Base-by-base conservation (phyloP, 2,329 filamentous ascomycete genomes). In the Apiospora kogelbergensis region DNA sequence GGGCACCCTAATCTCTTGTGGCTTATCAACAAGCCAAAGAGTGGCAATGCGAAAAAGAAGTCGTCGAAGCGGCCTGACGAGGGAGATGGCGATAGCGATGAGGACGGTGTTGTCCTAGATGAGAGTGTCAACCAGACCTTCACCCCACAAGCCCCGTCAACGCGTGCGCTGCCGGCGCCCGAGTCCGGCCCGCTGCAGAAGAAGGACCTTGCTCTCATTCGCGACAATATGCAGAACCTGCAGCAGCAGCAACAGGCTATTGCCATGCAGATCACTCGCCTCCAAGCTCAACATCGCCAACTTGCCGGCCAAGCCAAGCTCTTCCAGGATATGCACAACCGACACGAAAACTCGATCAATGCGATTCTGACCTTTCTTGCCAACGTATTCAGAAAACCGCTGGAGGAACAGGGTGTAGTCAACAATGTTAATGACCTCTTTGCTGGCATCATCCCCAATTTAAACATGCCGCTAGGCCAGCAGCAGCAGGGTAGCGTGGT, bases 331-430 rank as follows among this genome's bases (percentile, higher is more conserved):
- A 90, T 97, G 77, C 95, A 98, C 77, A 94, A 95, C 74, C 91
- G 96, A n/a, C 96, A 99, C 76, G 96, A 99, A 78, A 97, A 95
- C 78, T 98, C 95, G 0, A 98, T 99, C 81, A 98, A 98, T 77
- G 95, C 95, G n/a, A 98, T 99, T 71, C 86, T 99, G 53, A 97
- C 95, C 65, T 98, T 99, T 80, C 86, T 99, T 24, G 96, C 95
- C 63, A 98, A 97, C 15, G 95, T 99, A 53, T 99, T 98, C 81
- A 92, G 97, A 72, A 92, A 97, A 76, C 97, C 94, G 72, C 83
- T 99, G 65, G 95, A 98, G 78, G 93, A 95, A 44, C 92, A 95
- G 74, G 90, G 90, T 41, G 88, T 88, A 22, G 85, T 89, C 1
- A 89, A 93, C 76, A 95, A 93, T 70, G 88, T 98, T 53, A 90